A percentile compares a stretch with the other conserved stretches of the same genome.
phyloP scores from a whole-genome alignment of 208 protist species.

The Sergeia podlipaevii region DNA sequence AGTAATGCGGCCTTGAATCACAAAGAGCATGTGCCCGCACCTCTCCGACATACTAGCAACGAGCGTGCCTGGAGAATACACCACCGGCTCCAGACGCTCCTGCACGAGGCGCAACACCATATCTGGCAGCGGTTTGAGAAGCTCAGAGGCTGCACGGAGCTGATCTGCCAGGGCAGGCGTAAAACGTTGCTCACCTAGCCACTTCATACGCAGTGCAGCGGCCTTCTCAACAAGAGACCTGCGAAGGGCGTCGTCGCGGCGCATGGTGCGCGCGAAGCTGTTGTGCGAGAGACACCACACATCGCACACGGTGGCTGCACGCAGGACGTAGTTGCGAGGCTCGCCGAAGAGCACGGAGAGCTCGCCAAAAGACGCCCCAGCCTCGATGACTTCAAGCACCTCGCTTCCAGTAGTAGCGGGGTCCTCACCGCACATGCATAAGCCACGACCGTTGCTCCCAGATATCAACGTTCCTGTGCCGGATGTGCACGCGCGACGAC shows the following conservation, averaged over 20 bases:
- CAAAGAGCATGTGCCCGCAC: conserved; percentile 69
- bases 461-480: too few species aligned
- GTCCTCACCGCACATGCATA: neutral
- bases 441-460: neutral
- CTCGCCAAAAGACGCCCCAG: conserved; percentile 80
- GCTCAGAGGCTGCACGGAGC: conserved; percentile 54
- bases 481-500: neutral
- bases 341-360: conserved; percentile 81
- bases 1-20: conserved; percentile 59
- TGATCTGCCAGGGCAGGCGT: conserved; percentile 52
- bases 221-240: conserved; percentile 62
- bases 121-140: conserved; percentile 56
- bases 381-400: conserved; percentile 18
- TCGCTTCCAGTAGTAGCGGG: neutral
- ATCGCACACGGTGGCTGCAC: conserved; percentile 70
- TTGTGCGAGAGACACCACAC: conserved; percentile 74
- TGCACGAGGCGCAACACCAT: conserved; percentile 75
- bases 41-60: conserved; percentile 67
- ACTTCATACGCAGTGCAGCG: conserved; percentile 75
- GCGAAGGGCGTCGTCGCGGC: conserved; percentile 63
- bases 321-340: conserved; percentile 62
- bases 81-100: conserved; percentile 77
- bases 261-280: conserved; percentile 54
- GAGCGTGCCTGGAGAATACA: conserved; percentile 64
- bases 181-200: conserved; percentile 82